Conservation (phyloP, 257 asterid species). For the Scutellaria barbata region DNA sequence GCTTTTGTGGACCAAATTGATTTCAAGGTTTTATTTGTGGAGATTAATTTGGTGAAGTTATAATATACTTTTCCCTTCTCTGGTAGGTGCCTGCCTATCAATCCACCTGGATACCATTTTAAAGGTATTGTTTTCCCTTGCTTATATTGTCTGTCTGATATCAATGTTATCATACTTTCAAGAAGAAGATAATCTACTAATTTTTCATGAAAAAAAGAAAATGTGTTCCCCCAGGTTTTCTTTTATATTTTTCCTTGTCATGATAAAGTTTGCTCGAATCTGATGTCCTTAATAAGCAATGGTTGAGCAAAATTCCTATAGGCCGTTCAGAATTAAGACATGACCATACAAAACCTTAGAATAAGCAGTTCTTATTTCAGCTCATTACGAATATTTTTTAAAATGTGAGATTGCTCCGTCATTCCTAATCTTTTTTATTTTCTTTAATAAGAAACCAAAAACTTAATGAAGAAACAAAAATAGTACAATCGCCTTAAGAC, state of each 20-base stretch:
- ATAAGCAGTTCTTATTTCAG: background rate
- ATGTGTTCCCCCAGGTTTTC: no score
- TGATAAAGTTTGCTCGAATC: background rate
- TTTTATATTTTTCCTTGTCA: background rate
- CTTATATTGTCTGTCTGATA: background rate
- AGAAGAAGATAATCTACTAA: background rate
- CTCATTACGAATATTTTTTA: background rate
- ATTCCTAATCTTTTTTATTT: background rate
- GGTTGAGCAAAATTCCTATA: no score
- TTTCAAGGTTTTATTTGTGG: background rate
- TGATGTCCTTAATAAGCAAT: background rate
- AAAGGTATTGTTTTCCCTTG: constrained; percentile 1
- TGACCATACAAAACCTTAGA: background rate
- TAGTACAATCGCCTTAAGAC: no score
- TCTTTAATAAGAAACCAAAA: background rate
- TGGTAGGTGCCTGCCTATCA: background rate
- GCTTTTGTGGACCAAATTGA: background rate
- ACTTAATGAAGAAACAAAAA: no score
- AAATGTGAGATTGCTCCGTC: background rate
- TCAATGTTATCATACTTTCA: background rate
- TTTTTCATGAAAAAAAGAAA: background rate
- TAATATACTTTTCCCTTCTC: background rate
- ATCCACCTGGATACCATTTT: background rate
- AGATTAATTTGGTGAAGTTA: background rate
- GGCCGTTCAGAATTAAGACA: background rate